Evolutionary conservation across 495 filamentous ascomycete genomes (phyloP), one percentile per base, ranked within the genome.

Genomic region (Stereocaulon alpinum): DNA sequence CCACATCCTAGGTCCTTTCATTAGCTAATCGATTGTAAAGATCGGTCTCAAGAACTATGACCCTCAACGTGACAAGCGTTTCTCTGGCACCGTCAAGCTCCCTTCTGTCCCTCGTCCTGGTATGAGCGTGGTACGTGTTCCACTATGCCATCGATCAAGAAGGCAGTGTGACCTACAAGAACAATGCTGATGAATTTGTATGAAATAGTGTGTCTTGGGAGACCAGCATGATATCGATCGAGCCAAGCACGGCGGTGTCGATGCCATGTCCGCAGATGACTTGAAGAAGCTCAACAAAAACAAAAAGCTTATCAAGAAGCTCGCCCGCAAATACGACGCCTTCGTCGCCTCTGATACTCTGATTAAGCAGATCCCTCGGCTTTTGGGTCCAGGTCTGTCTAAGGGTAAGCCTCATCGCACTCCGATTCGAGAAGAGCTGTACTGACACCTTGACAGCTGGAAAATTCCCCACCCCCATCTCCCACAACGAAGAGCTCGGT

Each of bases 291-390:
- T 98, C 65, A 98, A 98, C 85, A 98, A 97, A 88, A 98, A 98
- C 88, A 98, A 98, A 86, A 98, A 98, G 85, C 84, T 98, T 68
- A 96, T 98, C 86, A 98, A 98, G 88, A 98, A 97, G 85, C 88
- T 98, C 62, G 94, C 93, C 64, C 89, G 91, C 81, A 97, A 97
- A 81, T 97, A 98, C 84, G 94, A 98, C 79, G 92, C 91, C 66
- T 98, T 98, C 80, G 77, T 98, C 71, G 86, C 93, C 71, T 96
- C 91, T 72, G 93, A 98, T 70, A 76, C 85, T 71, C 77, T 98
- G 66, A 95, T 98, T 85, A 95, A 94, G 83, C 94, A 97, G 83
- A 97, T 98, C 70, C 93, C 93, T 64, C 93, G 93, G 94, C 90
- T 98, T 69, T 77, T 98, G 67, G 93, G 93, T 71, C 93, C 92